Conservation (phyloP, 495 filamentous ascomycete species). For the Penicillium herquei region DNA sequence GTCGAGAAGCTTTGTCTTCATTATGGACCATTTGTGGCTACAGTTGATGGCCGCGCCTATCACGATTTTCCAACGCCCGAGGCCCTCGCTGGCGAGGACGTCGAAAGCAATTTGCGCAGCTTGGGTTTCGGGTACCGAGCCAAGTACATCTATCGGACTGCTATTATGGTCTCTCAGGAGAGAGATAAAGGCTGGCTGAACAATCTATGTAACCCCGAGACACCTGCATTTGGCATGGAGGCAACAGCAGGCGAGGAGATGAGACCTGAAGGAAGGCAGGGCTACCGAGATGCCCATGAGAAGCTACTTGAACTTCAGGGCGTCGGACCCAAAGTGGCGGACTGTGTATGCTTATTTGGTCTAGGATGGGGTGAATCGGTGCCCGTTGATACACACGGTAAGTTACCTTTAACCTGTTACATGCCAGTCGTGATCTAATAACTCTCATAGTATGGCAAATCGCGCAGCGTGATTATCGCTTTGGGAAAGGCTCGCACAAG, state of each 20-base stretch:
- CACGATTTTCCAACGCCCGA: constrained; percentile 84
- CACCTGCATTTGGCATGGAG: constrained; percentile 53
- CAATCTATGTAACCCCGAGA: constrained; percentile 71
- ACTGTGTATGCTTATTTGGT: constrained; percentile 96
- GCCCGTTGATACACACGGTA: constrained; percentile 91
- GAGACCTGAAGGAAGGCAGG: constrained; percentile 56
- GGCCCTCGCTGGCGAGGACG: constrained; percentile 61
- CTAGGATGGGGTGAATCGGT: constrained; percentile 95
- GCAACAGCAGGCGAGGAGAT: constrained; percentile 47
- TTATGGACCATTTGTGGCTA: constrained; percentile 76
- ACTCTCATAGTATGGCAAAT: constrained; percentile 82
- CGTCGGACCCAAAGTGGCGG: constrained; percentile 94
- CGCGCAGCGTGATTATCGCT: constrained; percentile 90
- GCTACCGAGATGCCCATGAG: constrained; percentile 81
- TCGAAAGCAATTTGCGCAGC: constrained; percentile 74
- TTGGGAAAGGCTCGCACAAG: constrained; percentile 80
- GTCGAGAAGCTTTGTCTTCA: constrained; percentile 85
- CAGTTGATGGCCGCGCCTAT: constrained; percentile 67
- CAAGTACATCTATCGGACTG: constrained; percentile 85
- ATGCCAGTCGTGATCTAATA: constrained; percentile 4
- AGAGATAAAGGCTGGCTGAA: constrained; percentile 73
- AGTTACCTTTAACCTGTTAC: constrained; percentile 15
- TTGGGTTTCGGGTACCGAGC: constrained; percentile 95
- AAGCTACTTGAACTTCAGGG: constrained; percentile 75
- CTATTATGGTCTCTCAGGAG: constrained; percentile 65